phyloP scores from a whole-genome alignment of 202 grass and related monocot species.

The Miscanthus sacchariflorus region DNA sequence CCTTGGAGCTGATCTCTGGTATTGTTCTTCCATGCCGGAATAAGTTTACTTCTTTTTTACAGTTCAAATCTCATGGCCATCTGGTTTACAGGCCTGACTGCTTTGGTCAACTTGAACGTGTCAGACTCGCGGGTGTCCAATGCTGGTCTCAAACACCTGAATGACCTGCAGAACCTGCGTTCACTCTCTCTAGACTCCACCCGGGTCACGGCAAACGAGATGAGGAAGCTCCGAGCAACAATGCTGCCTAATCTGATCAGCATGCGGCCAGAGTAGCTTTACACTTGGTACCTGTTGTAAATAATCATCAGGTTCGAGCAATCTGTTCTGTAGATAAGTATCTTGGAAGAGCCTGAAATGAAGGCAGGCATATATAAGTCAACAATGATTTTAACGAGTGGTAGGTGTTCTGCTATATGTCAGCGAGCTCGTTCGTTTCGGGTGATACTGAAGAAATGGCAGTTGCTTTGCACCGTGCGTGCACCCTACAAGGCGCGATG shows the following conservation, averaged over 20 bases:
- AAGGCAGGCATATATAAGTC: neutral
- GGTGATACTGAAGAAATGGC: neutral
- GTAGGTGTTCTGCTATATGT: neutral
- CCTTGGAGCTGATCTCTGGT: slow-evolving; percentile 94
- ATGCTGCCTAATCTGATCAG: slow-evolving; percentile 83
- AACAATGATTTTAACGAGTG: neutral
- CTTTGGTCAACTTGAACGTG: slow-evolving; percentile 79
- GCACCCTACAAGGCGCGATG: slow-evolving; percentile 11
- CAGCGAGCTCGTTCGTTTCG: slow-evolving; percentile 7
- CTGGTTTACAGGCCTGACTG: slow-evolving; percentile 65
- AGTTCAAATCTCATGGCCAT: neutral
- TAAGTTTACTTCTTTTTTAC: neutral
- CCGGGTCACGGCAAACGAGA: slow-evolving; percentile 83
- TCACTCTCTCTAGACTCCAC: slow-evolving; percentile 83
- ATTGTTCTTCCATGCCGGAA: slow-evolving; percentile 20
- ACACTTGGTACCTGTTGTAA: slow-evolving; percentile 2
- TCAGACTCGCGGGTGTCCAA: slow-evolving; percentile 87
- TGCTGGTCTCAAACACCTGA: slow-evolving; percentile 79
- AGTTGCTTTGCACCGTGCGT: neutral
- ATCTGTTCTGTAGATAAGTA: slow-evolving; percentile 7
- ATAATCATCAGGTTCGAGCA: slow-evolving; percentile 28
- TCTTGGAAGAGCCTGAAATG: slow-evolving; percentile 12
- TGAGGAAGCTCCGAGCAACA: slow-evolving; percentile 76
- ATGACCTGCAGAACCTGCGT: slow-evolving; percentile 67
- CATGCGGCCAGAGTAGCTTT: slow-evolving; percentile 72